phyloP scores from a whole-genome alignment of 495 filamentous ascomycete genomes.

The Xylaria palmicola region DNA sequence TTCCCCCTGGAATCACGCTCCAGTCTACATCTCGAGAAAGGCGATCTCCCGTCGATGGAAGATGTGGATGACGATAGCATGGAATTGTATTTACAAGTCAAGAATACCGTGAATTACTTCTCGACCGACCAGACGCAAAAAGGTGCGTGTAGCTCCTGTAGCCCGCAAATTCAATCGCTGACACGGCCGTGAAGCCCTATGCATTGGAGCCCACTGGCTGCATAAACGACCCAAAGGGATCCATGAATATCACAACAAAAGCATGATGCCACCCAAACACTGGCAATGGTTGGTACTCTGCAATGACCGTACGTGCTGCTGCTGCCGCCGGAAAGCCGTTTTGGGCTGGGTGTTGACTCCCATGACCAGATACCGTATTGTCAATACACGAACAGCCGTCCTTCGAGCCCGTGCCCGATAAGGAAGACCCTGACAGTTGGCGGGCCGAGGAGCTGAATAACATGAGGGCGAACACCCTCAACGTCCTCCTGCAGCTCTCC shows the following conservation, averaged over 20 bases:
- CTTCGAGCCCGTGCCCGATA: constrained; percentile 35
- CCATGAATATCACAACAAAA: constrained; percentile 22
- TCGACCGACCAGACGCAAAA: constrained; percentile 38
- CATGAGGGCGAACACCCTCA: constrained; percentile 66
- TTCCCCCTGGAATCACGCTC: constrained; percentile 5
- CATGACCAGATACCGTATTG: constrained; percentile 63
- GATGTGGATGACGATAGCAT: constrained; percentile 19
- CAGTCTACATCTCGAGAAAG: constrained; percentile 15
- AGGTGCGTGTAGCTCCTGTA: constrained; percentile 18
- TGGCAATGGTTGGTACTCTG: constrained; percentile 87
- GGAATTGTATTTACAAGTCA: constrained; percentile 29
- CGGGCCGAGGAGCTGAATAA: constrained; percentile 43
- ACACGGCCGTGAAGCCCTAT: constrained; percentile 56
- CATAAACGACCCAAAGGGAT: constrained; percentile 48
- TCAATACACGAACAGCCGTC: constrained; percentile 74
- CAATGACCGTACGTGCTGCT: constrained; percentile 63
- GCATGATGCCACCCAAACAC: constrained; percentile 34
- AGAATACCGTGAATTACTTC: constrained; percentile 40
- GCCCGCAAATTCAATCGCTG: neutral
- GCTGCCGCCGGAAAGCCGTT: neutral
- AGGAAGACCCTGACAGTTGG: constrained; percentile 35
- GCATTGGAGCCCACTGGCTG: constrained; percentile 79
- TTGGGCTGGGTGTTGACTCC: constrained; percentile 12
- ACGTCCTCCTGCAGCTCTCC: constrained; percentile 72
- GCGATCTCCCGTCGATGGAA: constrained; percentile 1